These are phyloP conservation scores for Calonectria multiphialidica DNA, from an alignment of 2,329 filamentous ascomycete species.

Conservation along the genomic window DNA sequence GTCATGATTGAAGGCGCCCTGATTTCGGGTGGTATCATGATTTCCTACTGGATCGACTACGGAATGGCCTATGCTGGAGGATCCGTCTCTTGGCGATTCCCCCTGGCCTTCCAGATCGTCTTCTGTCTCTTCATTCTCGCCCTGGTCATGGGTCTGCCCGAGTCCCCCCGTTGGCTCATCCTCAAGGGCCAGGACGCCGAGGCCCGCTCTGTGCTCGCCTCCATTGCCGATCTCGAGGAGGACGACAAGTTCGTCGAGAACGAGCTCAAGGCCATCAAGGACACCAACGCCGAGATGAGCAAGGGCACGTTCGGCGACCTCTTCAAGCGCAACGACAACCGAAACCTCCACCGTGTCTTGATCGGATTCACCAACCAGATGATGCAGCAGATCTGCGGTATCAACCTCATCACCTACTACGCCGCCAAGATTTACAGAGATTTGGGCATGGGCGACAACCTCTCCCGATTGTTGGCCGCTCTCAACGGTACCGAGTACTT, in stretches of 20 bases:
- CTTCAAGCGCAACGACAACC: conserved; percentile 69
- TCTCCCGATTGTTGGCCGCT: conserved; percentile 68
- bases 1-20: conserved; percentile 72
- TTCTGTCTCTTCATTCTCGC: conserved; percentile 70
- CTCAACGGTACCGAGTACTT: conserved; percentile 62
- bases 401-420: conserved; percentile 74
- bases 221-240: conserved; percentile 65
- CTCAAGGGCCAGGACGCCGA: conserved; percentile 61
- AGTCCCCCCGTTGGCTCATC: conserved; percentile 64
- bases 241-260: conserved; percentile 69
- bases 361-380: conserved; percentile 73
- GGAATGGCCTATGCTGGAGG: conserved; percentile 64
- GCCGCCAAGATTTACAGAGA: conserved; percentile 69
- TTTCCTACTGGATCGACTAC: conserved; percentile 72
- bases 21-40: conserved; percentile 68
- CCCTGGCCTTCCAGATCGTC: conserved; percentile 65
- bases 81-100: conserved; percentile 67
- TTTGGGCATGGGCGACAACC: conserved; percentile 64
- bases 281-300: conserved; percentile 76
- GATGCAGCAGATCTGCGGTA: conserved; percentile 72
- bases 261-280: conserved; percentile 72
- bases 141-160: conserved; percentile 65
- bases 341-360: conserved; percentile 68
- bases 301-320: conserved; percentile 71
- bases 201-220: conserved; percentile 60